Conservation (phyloP, 441 rosid genomes). For the Populus hybrid region DNA sequence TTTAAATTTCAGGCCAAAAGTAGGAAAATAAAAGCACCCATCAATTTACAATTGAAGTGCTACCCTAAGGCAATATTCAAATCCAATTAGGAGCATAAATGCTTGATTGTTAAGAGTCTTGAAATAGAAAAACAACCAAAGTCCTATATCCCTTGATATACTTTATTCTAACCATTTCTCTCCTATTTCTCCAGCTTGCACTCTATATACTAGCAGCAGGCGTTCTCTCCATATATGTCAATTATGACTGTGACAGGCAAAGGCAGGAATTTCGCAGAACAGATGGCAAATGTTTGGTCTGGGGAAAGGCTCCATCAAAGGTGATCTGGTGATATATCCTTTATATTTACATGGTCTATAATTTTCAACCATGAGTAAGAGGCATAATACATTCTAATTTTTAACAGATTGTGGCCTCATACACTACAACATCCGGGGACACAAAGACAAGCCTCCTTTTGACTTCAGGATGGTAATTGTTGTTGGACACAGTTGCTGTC, state of each 20-base stretch:
- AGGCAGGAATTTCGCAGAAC: slow-evolving; percentile 96
- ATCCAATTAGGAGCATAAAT: neutral
- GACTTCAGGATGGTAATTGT: slow-evolving; percentile 85
- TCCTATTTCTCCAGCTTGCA: slow-evolving; percentile 62
- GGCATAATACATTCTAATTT: slow-evolving; percentile 20
- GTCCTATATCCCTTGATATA: neutral
- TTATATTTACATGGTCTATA: neutral
- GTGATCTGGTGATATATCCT: slow-evolving; percentile 28
- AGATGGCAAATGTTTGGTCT: slow-evolving; percentile 77
- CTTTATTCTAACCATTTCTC: slow-evolving; percentile 24
- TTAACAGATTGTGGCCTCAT: slow-evolving; percentile 68
- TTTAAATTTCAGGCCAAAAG: too few relatives aligned
- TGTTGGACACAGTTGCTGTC: neutral
- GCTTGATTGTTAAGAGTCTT: neutral
- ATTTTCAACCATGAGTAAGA: neutral
- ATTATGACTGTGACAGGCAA: slow-evolving; percentile 98
- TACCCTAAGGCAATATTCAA: neutral
- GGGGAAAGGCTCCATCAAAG: slow-evolving; percentile 98
- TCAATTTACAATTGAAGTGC: neutral
- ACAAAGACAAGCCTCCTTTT: slow-evolving; percentile 92
- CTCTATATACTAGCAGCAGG: slow-evolving; percentile 77
- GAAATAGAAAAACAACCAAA: neutral
- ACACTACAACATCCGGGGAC: slow-evolving; percentile 75
- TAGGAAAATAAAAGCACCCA: neutral
- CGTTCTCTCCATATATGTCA: slow-evolving; percentile 81